Evolutionary conservation across 306 rosid genomes (phyloP), one percentile per base, ranked within the genome.

Genomic region (Cicer chorassanicum): DNA sequence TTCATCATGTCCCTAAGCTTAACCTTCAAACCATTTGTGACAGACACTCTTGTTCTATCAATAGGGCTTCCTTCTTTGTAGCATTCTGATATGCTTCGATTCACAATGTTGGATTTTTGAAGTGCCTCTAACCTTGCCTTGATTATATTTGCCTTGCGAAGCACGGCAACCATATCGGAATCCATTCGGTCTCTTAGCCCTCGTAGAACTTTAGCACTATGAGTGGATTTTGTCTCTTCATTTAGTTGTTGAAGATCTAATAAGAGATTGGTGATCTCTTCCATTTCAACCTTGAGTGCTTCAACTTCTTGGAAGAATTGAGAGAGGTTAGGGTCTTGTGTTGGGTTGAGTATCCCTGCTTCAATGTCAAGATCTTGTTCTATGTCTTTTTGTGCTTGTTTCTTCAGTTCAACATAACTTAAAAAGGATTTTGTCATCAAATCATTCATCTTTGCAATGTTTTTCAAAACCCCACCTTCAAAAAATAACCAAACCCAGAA

Each of bases 241-340:
- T 90, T 85, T 48, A 94, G 88, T 81, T 80, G 83, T 54, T 84
- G 87, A 74, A 94, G 96, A 74, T 92, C 97, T 19, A 11, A 14
- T 78, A 94, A 90, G 98, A 94, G 97, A 90, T 88, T 89, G 88
- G 97, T 78, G 53, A 90, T 88, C 93, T 88, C 97, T 87, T 90
- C 92, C 91, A 92, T 92, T 81, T 90, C 91, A 34, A 81, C 74
- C 76, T 90, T 94, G 83, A 88, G 78, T 64, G 73, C 82, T 11
- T 75, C 87, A 44, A 91, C 90, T 85, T 91, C 88, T 77, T 75
- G 79, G 54, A 90, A 89, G 82, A 94, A 94, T 80, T 70, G 90
- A 57, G 89, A 90, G 68, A 94, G 97, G 69, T 85, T 88, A 51
- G 61, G 89, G 74, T 94, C 97, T 61, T 87, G 87, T n/a, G 63